phyloP scores from a whole-genome alignment of 768 basidiomycete genomes.

The Rhizopogon sp. region DNA sequence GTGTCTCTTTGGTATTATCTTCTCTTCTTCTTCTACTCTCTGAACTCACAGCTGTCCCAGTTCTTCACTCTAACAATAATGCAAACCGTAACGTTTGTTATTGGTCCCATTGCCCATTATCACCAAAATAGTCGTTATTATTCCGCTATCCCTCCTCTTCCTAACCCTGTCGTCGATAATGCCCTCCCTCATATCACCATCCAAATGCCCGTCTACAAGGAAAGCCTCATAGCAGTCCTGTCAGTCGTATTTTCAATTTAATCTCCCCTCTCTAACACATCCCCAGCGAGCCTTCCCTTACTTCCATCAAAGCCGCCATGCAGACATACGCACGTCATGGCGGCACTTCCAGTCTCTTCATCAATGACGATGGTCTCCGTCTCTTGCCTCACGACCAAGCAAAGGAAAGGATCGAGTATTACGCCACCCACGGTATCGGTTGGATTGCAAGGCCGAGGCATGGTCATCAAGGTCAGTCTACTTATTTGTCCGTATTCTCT shows the following conservation, averaged over 20 bases:
- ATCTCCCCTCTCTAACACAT: not conserved
- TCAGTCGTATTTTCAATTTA: slow-evolving; percentile 22
- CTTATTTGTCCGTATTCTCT: slow-evolving; percentile 31
- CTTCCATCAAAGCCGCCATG: slow-evolving; percentile 56
- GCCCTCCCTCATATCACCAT: slow-evolving; percentile 46
- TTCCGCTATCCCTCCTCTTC: slow-evolving; percentile 37
- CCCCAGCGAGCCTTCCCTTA: slow-evolving; percentile 39
- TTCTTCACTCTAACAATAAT: slow-evolving; percentile 39
- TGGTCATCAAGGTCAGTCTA: slow-evolving; percentile 39
- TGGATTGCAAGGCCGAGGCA: slow-evolving; percentile 59
- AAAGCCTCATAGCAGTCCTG: slow-evolving; percentile 46
- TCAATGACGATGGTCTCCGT: slow-evolving; percentile 62
- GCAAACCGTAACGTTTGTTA: slow-evolving; percentile 30
- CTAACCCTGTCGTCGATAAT: slow-evolving; percentile 40
- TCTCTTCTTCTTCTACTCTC: not conserved
- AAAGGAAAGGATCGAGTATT: slow-evolving; percentile 44
- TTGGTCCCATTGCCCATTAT: slow-evolving; percentile 51
- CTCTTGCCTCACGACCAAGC: slow-evolving; percentile 42
- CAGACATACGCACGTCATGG: slow-evolving; percentile 63
- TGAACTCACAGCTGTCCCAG: slow-evolving; percentile 12
- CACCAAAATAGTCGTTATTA: slow-evolving; percentile 50
- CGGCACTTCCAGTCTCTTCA: slow-evolving; percentile 52
- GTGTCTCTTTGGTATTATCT: slow-evolving; percentile 38
- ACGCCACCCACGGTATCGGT: slow-evolving; percentile 52
- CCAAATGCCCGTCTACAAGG: slow-evolving; percentile 58